Percentiles rank a stretch among this genome's conserved stretches.
Evolutionary conservation across 345 rosid genomes (phyloP).

Genomic region (Mangifera indica): DNA sequence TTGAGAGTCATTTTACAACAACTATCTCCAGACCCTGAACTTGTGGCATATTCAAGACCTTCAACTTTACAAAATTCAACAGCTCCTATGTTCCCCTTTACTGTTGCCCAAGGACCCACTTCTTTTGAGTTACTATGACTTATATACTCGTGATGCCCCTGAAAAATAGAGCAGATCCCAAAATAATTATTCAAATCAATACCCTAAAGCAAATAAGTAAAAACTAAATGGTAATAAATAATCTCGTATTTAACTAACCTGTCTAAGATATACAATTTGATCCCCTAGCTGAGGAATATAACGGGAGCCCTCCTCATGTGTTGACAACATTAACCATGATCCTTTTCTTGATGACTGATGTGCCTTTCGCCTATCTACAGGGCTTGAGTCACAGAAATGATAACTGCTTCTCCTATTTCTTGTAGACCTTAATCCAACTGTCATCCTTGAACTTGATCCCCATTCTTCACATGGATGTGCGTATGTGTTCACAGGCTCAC

Average conservation of each 20-base stretch:
- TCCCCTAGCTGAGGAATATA: constrained; percentile 95
- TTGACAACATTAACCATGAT: constrained; percentile 82
- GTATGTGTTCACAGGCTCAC: constrained; percentile 30
- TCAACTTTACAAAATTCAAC: constrained; percentile 86
- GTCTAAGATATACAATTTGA: constrained; percentile 82
- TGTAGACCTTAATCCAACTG: constrained; percentile 71
- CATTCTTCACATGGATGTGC: constrained; percentile 56
- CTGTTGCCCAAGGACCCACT: constrained; percentile 66
- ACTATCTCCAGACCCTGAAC: constrained; percentile 95
- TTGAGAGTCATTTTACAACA: constrained; percentile 91
- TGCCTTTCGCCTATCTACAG: constrained; percentile 48
- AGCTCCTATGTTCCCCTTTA: constrained; percentile 61
- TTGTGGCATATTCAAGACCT: constrained; percentile 77
- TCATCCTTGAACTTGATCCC: constrained; percentile 63
- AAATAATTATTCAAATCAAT: not conserved
- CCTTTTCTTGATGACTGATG: constrained; percentile 51
- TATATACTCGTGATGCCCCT: constrained; percentile 94
- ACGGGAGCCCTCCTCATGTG: constrained; percentile 82
- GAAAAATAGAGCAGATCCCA: constrained; percentile 26
- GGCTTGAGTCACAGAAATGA: constrained; percentile 56
- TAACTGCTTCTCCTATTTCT: constrained; percentile 77
- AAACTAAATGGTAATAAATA: constrained; percentile 11
- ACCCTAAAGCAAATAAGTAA: constrained; percentile 1
- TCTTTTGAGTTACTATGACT: constrained; percentile 44
- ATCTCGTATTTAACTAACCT: constrained; percentile 44